phyloP scores from a whole-genome alignment of 176 grass and related monocot genomes.

The Hsuehochloa calcarea region DNA sequence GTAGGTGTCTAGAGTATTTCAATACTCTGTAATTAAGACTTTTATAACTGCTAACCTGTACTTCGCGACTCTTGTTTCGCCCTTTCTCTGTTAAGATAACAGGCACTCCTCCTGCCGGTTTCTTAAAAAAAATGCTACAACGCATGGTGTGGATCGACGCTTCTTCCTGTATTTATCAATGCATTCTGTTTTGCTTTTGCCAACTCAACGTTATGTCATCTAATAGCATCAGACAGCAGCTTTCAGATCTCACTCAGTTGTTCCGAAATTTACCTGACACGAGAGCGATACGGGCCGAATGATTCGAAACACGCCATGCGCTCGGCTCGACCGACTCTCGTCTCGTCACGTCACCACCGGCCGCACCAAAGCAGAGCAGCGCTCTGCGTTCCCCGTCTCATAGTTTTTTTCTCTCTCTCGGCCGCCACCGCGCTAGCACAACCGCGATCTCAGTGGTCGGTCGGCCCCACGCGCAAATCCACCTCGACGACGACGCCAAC shows the following conservation, averaged over 20 bases:
- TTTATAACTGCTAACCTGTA: no score
- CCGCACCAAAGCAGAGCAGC: not conserved
- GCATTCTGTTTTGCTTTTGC: no score
- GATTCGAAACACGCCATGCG: not conserved
- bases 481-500: not conserved
- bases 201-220: no score
- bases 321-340: not conserved
- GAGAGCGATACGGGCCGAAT: not conserved
- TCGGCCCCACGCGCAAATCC: constrained; percentile 49
- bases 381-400: not conserved
- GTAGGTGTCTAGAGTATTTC: no score
- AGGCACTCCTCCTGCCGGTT: no score
- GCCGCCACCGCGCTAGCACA: not conserved
- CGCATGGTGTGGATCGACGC: not conserved
- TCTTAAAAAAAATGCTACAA: not conserved
- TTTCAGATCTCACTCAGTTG: no score
- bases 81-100: no score
- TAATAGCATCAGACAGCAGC: no score
- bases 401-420: not conserved
- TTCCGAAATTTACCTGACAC: not conserved
- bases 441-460: not conserved
- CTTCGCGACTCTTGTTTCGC: no score
- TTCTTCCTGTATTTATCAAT: not conserved
- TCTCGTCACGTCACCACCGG: not conserved
- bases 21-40: no score